Conservation (phyloP, 2,329 filamentous ascomycete species). For the Microthyrium microscopicum region DNA sequence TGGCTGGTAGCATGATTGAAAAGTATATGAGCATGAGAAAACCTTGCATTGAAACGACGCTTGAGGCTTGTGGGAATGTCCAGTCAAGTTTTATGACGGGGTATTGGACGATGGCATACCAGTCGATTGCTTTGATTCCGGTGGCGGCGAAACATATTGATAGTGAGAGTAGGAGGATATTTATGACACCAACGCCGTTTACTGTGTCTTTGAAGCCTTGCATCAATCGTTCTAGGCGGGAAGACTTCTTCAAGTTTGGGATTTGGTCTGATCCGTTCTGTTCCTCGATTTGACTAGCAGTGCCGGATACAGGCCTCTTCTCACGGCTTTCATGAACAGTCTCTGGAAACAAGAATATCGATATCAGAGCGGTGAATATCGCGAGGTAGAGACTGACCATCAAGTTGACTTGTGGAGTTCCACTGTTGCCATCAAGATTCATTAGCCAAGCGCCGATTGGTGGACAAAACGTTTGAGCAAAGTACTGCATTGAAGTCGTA, state of each 20-base stretch:
- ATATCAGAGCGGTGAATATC: constrained; percentile 1
- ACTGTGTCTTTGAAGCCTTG: not conserved
- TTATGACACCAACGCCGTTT: constrained; percentile 4
- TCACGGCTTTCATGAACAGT: constrained; percentile 5
- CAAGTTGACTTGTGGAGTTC: constrained; percentile 7
- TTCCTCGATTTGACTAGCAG: not conserved
- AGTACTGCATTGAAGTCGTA: constrained; percentile 8
- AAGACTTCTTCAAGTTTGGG: too few relatives aligned
- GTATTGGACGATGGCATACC: constrained; percentile 8
- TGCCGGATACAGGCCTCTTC: not conserved
- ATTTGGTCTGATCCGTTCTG: not conserved
- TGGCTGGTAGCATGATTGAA: constrained; percentile 2
- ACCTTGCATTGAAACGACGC: constrained; percentile 5
- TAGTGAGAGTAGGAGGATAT: constrained; percentile 4
- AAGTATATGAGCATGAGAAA: constrained; percentile 8
- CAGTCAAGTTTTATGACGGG: constrained; percentile 8
- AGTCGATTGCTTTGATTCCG: constrained; percentile 9
- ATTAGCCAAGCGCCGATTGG: constrained; percentile 7
- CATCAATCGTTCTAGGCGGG: not conserved
- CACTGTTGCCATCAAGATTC: constrained; percentile 8
- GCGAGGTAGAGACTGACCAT: constrained; percentile 4
- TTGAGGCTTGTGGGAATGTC: constrained; percentile 7
- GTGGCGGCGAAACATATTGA: constrained; percentile 6
- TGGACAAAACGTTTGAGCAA: constrained; percentile 8
- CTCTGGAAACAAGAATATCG: constrained; percentile 4